Evolutionary conservation across 345 rosid species (phyloP).

Genomic region (Linum lewisii): DNA sequence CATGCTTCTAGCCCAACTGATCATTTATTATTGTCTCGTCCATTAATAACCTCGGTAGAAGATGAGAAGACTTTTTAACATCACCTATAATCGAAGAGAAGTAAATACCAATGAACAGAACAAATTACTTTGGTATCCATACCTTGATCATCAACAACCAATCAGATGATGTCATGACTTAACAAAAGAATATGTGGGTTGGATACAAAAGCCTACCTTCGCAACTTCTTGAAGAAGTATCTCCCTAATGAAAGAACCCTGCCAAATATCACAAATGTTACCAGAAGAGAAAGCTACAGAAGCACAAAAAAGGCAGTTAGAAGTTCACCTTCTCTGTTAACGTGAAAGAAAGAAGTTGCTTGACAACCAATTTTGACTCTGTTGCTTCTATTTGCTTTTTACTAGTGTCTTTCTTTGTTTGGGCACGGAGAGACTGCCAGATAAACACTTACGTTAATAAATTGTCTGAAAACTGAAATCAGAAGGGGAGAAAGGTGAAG

Average conservation of each 20-base stretch:
- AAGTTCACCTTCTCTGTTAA: conserved; percentile 55
- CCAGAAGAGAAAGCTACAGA: not conserved
- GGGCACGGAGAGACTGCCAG: conserved; percentile 74
- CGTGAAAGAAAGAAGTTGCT: conserved; percentile 71
- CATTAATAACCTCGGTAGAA: not conserved
- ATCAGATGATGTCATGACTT: too few relatives aligned
- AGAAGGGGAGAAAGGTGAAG: conserved; percentile 2
- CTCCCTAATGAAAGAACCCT: conserved; percentile 86
- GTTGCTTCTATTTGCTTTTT: conserved; percentile 33
- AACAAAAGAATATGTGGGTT: not conserved
- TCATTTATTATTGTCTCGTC: not conserved
- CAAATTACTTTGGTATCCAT: too few relatives aligned
- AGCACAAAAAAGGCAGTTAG: conserved; percentile 2
- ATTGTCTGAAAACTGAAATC: not conserved
- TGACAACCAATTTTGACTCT: conserved; percentile 41
- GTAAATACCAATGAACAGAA: not conserved
- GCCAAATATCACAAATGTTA: conserved; percentile 13
- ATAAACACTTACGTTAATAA: conserved; percentile 8
- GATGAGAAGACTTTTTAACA: too few relatives aligned
- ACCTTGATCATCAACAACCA: not conserved
- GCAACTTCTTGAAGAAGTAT: conserved; percentile 75
- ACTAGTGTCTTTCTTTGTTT: conserved; percentile 47
- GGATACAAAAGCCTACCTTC: conserved; percentile 41
- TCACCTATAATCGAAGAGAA: too few relatives aligned
- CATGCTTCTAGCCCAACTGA: not conserved